phyloP scores from a whole-genome alignment of 768 basidiomycete species.

The Zangia roseola region DNA sequence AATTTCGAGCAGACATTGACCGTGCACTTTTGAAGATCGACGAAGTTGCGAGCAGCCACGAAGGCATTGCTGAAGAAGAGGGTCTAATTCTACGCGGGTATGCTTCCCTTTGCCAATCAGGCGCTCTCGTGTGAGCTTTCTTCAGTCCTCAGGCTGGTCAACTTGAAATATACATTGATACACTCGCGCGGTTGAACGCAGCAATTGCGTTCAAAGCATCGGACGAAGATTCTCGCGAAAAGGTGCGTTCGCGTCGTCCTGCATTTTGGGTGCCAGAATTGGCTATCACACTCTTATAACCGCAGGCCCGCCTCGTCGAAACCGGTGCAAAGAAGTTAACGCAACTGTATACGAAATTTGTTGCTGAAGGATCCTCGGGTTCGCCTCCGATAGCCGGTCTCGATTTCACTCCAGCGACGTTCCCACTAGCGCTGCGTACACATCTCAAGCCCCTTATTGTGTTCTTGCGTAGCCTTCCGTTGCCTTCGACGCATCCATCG shows the following conservation, averaged over 20 bases:
- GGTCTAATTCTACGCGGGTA: conserved; percentile 78
- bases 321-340: conserved; percentile 81
- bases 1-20: conserved; percentile 63
- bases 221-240: conserved; percentile 53
- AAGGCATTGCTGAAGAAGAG: conserved; percentile 76
- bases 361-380: conserved; percentile 84
- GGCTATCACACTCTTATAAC: neutral
- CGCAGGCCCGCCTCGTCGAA: conserved; percentile 69
- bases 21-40: conserved; percentile 75
- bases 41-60: conserved; percentile 71
- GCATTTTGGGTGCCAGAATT: neutral
- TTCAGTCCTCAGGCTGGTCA: conserved; percentile 69
- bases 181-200: conserved; percentile 74
- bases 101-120: conserved; percentile 1
- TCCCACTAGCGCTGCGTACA: conserved; percentile 51
- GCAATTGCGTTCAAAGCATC: conserved; percentile 73
- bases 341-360: conserved; percentile 81
- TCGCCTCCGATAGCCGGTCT: conserved; percentile 61
- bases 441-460: conserved; percentile 62
- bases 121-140: neutral
- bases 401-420: conserved; percentile 52
- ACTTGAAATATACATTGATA: conserved; percentile 64
- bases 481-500: conserved; percentile 79
- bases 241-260: conserved; percentile 34
- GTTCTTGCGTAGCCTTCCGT: conserved; percentile 69